Evolutionary conservation across 345 rosid genomes (phyloP).

Genomic region (Salix viminalis): DNA sequence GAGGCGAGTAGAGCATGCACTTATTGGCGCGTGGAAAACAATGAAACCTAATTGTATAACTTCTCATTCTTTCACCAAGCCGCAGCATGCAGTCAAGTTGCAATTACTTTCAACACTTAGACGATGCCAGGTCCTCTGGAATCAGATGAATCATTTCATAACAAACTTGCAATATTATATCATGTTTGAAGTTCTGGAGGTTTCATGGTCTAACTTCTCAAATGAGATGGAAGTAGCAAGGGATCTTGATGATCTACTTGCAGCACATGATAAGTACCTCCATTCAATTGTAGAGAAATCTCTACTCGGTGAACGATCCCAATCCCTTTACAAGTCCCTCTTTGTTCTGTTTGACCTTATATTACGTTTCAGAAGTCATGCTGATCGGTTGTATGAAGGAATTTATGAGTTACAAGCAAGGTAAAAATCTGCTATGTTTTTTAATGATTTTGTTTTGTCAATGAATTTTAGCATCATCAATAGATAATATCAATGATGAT

Average conservation of each 20-base stretch:
- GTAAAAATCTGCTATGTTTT: slow-evolving; percentile 31
- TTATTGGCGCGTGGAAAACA: slow-evolving; percentile 94
- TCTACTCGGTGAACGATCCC: slow-evolving; percentile 87
- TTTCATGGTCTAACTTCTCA: slow-evolving; percentile 87
- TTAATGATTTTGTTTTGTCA: not conserved
- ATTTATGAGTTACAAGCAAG: slow-evolving; percentile 81
- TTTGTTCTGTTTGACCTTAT: slow-evolving; percentile 88
- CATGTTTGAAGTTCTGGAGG: slow-evolving; percentile 98
- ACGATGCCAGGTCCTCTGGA: slow-evolving; percentile 92
- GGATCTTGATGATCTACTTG: slow-evolving; percentile 95
- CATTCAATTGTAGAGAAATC: slow-evolving; percentile 81
- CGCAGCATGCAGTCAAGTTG: slow-evolving; percentile 62
- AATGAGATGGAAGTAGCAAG: slow-evolving; percentile 85
- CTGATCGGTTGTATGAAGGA: slow-evolving; percentile 85
- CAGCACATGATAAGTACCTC: slow-evolving; percentile 91
- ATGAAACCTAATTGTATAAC: slow-evolving; percentile 97
- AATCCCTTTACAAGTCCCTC: slow-evolving; percentile 66
- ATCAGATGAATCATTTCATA: slow-evolving; percentile 97
- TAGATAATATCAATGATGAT: not conserved
- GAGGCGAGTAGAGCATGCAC: slow-evolving; percentile 93
- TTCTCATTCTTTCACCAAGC: slow-evolving; percentile 68
- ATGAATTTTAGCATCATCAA: not conserved
- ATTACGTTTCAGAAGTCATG: slow-evolving; percentile 77
- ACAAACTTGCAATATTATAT: slow-evolving; percentile 95
- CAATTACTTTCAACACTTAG: slow-evolving; percentile 80